phyloP scores from a whole-genome alignment of 2,329 filamentous ascomycete genomes.

The Fusarium guadeloupense region DNA sequence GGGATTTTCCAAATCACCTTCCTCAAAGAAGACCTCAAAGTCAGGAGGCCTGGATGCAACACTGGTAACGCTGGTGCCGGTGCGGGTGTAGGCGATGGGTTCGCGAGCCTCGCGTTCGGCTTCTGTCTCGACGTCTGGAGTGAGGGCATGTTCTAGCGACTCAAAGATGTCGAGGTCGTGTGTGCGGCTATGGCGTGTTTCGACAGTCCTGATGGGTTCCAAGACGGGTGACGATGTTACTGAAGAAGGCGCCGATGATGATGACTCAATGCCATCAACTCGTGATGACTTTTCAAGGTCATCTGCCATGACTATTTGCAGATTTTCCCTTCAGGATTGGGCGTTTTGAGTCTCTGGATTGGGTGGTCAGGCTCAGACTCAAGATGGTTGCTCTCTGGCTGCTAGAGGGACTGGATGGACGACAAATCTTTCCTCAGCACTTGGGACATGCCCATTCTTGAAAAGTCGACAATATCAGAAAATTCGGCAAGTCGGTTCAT shows the following conservation, averaged over 20 bases:
- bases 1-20: slow-evolving; percentile 71
- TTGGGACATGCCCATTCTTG: neutral
- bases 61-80: slow-evolving; percentile 55
- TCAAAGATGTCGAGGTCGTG: slow-evolving; percentile 45
- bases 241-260: slow-evolving; percentile 26
- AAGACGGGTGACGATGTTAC: slow-evolving; percentile 32
- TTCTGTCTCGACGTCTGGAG: slow-evolving; percentile 50
- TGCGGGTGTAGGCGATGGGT: slow-evolving; percentile 56
- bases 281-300: slow-evolving; percentile 36
- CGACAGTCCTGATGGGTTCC: slow-evolving; percentile 40
- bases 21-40: slow-evolving; percentile 78
- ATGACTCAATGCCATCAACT: slow-evolving; percentile 20
- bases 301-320: slow-evolving; percentile 24
- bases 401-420: neutral
- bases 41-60: slow-evolving; percentile 60
- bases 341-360: neutral
- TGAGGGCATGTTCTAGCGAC: slow-evolving; percentile 52
- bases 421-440: neutral
- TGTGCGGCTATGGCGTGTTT: slow-evolving; percentile 33
- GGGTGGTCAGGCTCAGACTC: slow-evolving; percentile 4
- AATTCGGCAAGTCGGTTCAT: slow-evolving; percentile 15
- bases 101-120: slow-evolving; percentile 53
- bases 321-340: neutral
- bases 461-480: neutral
- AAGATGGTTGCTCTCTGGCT: neutral